These are phyloP conservation scores for Metschnikowia peoriensis DNA, from an alignment of 805 yeast species.

Conservation along the genomic window DNA sequence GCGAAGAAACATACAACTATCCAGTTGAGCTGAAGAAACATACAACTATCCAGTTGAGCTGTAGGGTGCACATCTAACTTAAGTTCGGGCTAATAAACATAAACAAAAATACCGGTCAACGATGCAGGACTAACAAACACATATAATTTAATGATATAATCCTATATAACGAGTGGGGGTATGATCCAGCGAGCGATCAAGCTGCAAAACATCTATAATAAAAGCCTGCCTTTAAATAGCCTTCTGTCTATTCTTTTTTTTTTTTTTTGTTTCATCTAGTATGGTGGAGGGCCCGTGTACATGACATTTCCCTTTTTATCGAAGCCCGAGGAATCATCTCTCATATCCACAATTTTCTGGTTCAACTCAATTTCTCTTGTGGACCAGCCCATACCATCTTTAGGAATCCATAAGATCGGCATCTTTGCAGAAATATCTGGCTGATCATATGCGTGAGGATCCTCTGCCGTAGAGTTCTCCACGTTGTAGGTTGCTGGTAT, in stretches of 20 bases:
- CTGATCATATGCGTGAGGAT: slow-evolving; percentile 65
- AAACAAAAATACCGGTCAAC: background rate
- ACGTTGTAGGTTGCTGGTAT: slow-evolving; percentile 36
- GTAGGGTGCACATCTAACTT: too few species aligned
- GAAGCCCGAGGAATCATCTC: slow-evolving; percentile 67
- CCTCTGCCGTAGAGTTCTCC: slow-evolving; percentile 45
- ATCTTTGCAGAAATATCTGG: slow-evolving; percentile 70
- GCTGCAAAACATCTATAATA: background rate
- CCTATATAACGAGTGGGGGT: background rate
- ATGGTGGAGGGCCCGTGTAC: slow-evolving; percentile 35
- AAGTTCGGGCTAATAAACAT: too few species aligned
- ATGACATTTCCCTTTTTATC: slow-evolving; percentile 31
- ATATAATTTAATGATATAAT: background rate
- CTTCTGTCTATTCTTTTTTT: background rate
- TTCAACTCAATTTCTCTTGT: slow-evolving; percentile 55
- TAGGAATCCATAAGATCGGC: slow-evolving; percentile 91
- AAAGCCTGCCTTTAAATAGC: background rate
- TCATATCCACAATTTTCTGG: slow-evolving; percentile 53
- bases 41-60: too few species aligned
- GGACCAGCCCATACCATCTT: slow-evolving; percentile 83
- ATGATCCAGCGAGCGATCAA: too few species aligned
- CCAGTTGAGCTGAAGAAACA: too few species aligned
- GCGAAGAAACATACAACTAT: too few species aligned
- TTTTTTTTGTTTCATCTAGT: too few species aligned
- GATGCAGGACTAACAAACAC: background rate